Evolutionary conservation across 2,329 filamentous ascomycete species (phyloP).

Genomic region (Beauveria sp.): DNA sequence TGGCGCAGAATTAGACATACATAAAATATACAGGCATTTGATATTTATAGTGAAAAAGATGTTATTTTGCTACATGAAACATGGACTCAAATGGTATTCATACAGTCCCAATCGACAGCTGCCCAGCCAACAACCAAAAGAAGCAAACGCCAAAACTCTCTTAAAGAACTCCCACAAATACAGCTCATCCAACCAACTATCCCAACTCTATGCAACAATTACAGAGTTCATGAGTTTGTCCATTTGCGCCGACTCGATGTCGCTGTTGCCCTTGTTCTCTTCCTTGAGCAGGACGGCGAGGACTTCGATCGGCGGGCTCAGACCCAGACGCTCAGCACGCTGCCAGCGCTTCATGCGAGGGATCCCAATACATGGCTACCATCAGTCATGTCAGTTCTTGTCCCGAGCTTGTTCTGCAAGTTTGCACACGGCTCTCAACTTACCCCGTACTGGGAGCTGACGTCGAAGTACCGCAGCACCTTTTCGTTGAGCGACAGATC

Average conservation of each 20-base stretch:
- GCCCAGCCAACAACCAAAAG: background rate
- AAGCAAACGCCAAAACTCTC: slow-evolving; percentile 13
- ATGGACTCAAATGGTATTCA: background rate
- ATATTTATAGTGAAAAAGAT: background rate
- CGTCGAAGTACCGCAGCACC: slow-evolving; percentile 84
- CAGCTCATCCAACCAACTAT: background rate
- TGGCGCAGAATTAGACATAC: background rate
- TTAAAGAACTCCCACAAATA: background rate
- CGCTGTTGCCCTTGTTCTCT: slow-evolving; percentile 46
- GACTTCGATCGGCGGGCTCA: slow-evolving; percentile 87
- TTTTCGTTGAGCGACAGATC: slow-evolving; percentile 69
- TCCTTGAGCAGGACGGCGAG: slow-evolving; percentile 75
- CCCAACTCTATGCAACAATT: slow-evolving; percentile 26
- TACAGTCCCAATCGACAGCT: background rate
- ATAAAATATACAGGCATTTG: background rate
- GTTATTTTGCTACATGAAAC: background rate
- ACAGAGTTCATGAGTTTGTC: slow-evolving; percentile 56
- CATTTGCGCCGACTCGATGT: slow-evolving; percentile 62
- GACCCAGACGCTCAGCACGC: slow-evolving; percentile 70
- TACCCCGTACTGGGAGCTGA: slow-evolving; percentile 86
- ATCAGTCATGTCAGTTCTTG: background rate
- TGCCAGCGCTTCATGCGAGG: slow-evolving; percentile 78
- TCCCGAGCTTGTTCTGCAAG: background rate
- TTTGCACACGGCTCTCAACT: slow-evolving; percentile 30
- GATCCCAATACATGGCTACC: slow-evolving; percentile 80